Conservation (phyloP, 305 asterid genomes). For the Solanum chacoense region DNA sequence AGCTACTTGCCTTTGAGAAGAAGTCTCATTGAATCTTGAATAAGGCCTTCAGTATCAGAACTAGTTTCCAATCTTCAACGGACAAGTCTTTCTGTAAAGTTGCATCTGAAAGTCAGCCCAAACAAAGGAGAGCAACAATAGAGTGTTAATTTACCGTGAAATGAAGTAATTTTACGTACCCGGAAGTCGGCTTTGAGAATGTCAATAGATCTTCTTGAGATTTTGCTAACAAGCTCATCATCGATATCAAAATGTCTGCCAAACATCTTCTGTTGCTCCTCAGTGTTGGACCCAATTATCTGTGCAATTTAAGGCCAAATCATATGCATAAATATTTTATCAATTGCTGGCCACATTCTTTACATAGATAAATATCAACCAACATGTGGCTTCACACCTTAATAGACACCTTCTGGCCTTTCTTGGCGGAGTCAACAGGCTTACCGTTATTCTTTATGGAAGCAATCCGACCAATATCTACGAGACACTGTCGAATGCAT, state of each 20-base stretch:
- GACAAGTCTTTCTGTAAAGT: conserved; percentile 59
- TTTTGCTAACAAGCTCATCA: conserved; percentile 89
- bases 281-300: conserved; percentile 72
- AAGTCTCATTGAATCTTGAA: conserved; percentile 54
- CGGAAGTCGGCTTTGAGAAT: conserved; percentile 68
- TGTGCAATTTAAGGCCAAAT: conserved; percentile 8
- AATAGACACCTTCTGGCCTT: conserved; percentile 85
- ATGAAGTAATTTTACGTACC: conserved; percentile 24
- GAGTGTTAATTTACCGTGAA: conserved; percentile 23
- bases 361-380: not conserved
- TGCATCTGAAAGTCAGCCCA: not conserved
- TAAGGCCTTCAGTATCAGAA: conserved; percentile 52
- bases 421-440: conserved; percentile 86
- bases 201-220: conserved; percentile 65
- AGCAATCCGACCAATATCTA: conserved; percentile 79
- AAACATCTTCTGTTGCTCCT: conserved; percentile 81
- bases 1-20: not conserved
- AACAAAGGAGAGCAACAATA: not conserved
- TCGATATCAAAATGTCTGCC: conserved; percentile 91
- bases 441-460: conserved; percentile 79
- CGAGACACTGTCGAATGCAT: conserved; percentile 67
- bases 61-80: conserved; percentile 52
- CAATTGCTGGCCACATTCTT: not conserved
- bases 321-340: not conserved
- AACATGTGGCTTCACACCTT: conserved; percentile 43